Evolutionary conservation across 208 protist genomes (phyloP).

Genomic region (Trypanosoma lewisi): DNA sequence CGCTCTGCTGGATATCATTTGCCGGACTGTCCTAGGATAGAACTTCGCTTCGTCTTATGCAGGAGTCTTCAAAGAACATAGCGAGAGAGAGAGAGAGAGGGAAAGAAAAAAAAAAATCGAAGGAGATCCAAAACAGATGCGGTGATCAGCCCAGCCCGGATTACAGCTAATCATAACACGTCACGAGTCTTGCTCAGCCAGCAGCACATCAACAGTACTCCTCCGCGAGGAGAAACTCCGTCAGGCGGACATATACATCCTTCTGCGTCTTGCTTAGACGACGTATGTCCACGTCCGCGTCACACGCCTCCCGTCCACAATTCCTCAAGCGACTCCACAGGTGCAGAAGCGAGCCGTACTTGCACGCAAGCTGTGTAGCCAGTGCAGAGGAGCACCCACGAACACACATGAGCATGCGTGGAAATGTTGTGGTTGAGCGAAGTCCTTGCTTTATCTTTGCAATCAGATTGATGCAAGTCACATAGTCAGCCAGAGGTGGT

Average conservation of each 20-base stretch:
- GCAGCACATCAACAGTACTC: constrained; percentile 47
- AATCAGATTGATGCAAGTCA: constrained; percentile 26
- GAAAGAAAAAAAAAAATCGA: background rate
- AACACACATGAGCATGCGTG: constrained; percentile 75
- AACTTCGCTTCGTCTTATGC: background rate
- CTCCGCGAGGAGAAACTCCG: constrained; percentile 62
- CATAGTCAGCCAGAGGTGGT: constrained; percentile 1
- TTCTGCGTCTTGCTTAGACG: constrained; percentile 50
- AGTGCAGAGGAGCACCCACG: constrained; percentile 60
- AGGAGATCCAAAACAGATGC: background rate
- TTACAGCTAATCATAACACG: background rate
- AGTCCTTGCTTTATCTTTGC: constrained; percentile 32
- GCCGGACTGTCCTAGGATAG: background rate
- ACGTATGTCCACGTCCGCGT: constrained; percentile 46
- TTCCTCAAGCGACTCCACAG: constrained; percentile 46
- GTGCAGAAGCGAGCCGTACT: constrained; percentile 54
- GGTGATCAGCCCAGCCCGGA: background rate
- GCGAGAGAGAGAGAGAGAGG: background rate
- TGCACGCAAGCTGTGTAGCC: constrained; percentile 36
- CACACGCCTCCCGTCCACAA: constrained; percentile 43
- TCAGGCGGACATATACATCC: constrained; percentile 66
- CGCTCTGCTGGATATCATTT: background rate
- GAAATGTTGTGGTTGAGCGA: constrained; percentile 59
- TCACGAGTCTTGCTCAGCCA: background rate
- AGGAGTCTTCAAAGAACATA: no score